phyloP scores from a whole-genome alignment of 2,329 filamentous ascomycete species.

The Penicillium digitatum region DNA sequence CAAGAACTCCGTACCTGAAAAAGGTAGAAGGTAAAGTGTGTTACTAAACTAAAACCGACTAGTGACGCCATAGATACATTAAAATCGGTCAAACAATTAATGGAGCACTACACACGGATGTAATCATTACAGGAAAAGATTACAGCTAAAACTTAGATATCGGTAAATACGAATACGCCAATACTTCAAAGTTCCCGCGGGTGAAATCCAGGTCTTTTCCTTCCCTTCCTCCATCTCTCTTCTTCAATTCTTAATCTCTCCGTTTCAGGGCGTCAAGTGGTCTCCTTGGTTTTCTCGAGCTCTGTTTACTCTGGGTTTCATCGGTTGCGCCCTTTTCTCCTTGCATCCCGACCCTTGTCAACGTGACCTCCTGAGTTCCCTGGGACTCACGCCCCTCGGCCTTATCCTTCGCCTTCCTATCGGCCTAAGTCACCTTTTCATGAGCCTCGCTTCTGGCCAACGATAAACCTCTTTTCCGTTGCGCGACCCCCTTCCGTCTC shows the following conservation, averaged over 20 bases:
- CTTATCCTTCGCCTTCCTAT: conserved; percentile 9
- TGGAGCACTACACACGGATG: not conserved
- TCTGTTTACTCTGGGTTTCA: conserved; percentile 10
- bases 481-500: conserved; percentile 20
- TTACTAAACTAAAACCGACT: not conserved
- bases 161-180: conserved; percentile 30
- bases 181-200: conserved; percentile 8
- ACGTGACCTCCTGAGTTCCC: conserved; percentile 25
- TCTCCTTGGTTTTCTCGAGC: conserved; percentile 14
- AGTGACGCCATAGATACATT: conserved; percentile 29
- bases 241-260: conserved; percentile 13
- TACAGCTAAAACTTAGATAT: conserved; percentile 4
- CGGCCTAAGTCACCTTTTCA: conserved; percentile 7
- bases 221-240: conserved; percentile 15
- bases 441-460: conserved; percentile 8
- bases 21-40: not conserved
- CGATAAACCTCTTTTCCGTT: conserved; percentile 7
- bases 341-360: conserved; percentile 29
- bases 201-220: conserved; percentile 12
- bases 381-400: conserved; percentile 9
- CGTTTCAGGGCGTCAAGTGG: conserved; percentile 3
- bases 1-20: not conserved
- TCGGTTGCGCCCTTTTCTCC: conserved; percentile 25
- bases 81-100: not conserved
- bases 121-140: not conserved